Base-by-base conservation (phyloP, 345 rosid genomes). In the Melaleuca quinquenervia region DNA sequence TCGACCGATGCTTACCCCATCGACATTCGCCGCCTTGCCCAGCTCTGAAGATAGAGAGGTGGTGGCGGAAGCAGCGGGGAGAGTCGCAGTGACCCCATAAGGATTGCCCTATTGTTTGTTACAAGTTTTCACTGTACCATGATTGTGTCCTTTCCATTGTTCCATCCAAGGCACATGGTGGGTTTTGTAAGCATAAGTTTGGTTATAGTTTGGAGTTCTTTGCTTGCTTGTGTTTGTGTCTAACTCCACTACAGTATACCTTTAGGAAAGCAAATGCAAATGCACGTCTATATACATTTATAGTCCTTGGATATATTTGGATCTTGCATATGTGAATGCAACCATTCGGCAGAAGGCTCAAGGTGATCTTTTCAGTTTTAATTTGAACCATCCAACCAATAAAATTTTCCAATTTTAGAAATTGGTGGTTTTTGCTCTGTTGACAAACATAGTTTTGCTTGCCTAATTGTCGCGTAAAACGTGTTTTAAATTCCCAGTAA, bases 21-120 rank as follows among this genome's bases (percentile, higher is more conserved):
- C 50, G 89, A 87, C 53, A 87, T 87, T 48, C 82, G 89, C 82
- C 89, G 84, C 84, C 89, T 87, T 11, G 87, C 89, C 26, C 86
- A 50, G 84, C 45, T 87, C 74, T 87, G 86, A 86, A 18, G 84
- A 32, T 58, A 54, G 83, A 22, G 60, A 76, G 78, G 26, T 3
- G 48, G 26, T 7, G 48, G 78, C 1, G 26, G 6, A 70, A 70
- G 78, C 6, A 6, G 48, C 48, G 20, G 48, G 24, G 26, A 24
- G 48, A 36, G 48, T 70, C 78, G 3, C 13, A 1, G 26, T 3
- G 26, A 5, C 26, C 26, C 11, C 13, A 70, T 36, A 36, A 16
- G 48, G 78, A 36, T 36, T 21, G 6, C 10, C 78, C 78, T 36
- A 24, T 18, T 36, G 48, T 36, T 70, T 70, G 48, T 70, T 70